phyloP scores from a whole-genome alignment of 257 asterid genomes.

The Lantana camara region DNA sequence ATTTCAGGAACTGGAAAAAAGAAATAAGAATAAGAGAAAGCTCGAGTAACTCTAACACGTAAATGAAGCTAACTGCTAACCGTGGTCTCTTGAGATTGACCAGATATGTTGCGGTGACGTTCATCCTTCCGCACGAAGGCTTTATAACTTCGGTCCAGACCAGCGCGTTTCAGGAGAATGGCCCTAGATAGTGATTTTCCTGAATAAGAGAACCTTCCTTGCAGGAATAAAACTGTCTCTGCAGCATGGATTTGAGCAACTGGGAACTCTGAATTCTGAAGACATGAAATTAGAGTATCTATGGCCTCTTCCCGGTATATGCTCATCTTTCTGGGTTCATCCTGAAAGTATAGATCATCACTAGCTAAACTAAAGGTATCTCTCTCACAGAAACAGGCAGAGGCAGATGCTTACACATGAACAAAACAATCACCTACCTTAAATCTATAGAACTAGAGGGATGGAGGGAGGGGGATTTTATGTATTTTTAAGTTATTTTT shows the following conservation, averaged over 20 bases:
- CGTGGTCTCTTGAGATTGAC: constrained; percentile 47
- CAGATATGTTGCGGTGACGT: constrained; percentile 37
- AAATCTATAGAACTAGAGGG: too few species aligned
- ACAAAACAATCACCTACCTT: too few species aligned
- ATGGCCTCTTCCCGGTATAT: constrained; percentile 87
- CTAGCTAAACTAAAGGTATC: constrained; percentile 1
- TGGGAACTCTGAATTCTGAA: constrained; percentile 61
- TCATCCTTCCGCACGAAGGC: constrained; percentile 55
- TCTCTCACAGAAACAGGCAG: not conserved
- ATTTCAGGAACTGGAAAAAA: too few species aligned
- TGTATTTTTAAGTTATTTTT: too few species aligned
- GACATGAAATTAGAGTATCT: constrained; percentile 69
- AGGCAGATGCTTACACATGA: not conserved
- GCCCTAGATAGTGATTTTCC: constrained; percentile 72
- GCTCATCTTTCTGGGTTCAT: constrained; percentile 91
- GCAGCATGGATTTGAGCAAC: constrained; percentile 72
- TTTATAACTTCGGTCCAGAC: constrained; percentile 48
- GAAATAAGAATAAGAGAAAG: too few species aligned
- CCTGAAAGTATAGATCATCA: constrained; percentile 37
- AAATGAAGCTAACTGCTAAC: constrained; percentile 52
- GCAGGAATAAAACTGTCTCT: constrained; percentile 62
- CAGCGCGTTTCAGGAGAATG: constrained; percentile 69
- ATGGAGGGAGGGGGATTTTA: too few species aligned
- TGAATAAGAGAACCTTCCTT: constrained; percentile 81
- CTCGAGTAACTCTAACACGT: too few species aligned